Evolutionary conservation across 805 yeast species (phyloP), one percentile per base, ranked within the genome.

Genomic region (Clavispora phyllophila): DNA sequence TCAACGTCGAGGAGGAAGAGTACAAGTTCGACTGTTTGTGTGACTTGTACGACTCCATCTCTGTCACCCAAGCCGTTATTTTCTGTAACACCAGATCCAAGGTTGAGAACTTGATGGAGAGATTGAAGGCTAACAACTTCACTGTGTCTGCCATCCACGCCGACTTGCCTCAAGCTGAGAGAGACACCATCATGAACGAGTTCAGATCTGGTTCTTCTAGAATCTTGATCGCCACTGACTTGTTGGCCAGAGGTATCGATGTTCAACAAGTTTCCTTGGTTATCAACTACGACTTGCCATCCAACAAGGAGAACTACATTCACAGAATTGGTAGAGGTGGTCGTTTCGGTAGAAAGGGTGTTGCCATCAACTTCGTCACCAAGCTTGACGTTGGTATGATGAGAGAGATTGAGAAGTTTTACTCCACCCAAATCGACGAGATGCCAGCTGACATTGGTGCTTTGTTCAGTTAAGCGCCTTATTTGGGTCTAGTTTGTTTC

Each of bases 241-340:
- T 90, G 51, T 87, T 90, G 54, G 55, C 55, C 52, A 49, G 55
- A 49, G 55, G 98, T 69, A 90, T 90, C 54, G 98, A 90, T 72
- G 96, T 90, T 42, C 98, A 90, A 73, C 98, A 90, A 72, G 96
- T 90, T 44, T 88, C 96, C 25, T 76, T 91, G 54, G 98, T 90
- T 50, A 87, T 90, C 53, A 90, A 90, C 76, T 90, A 88, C 72
- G 98, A 90, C 68, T 71, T 90, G 57, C 97, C 97, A 35, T 75
- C 80, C 54, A 85, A 84, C 73, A 81, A 85, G 66, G 96, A 90
- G 69, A 90, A 87, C 75, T 91, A 93, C 67, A 85, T 91, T 60
- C 99, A 91, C 73, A 81, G 99, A 73, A 95, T 91, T 60, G 99
- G 99, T 68, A 82, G 99, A 73, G 87, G 95, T 56, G 99, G 99